Percentiles rank a stretch among this genome's conserved stretches.
phyloP scores from a whole-genome alignment of 345 rosid genomes.

The Salix udensis region DNA sequence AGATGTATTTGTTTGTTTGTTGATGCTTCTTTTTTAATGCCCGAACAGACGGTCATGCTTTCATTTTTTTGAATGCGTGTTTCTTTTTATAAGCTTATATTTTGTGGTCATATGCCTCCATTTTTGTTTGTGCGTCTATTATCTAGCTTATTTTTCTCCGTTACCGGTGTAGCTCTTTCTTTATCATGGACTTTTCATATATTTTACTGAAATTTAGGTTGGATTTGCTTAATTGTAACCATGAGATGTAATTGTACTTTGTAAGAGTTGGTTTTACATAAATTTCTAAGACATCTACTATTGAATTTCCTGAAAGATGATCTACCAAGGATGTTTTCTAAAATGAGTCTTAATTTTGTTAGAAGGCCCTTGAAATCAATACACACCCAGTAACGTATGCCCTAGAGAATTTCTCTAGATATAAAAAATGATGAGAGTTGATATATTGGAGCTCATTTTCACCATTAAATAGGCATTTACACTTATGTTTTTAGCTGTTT shows the following conservation, averaged over 20 bases:
- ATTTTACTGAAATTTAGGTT: neutral
- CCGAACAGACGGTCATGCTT: neutral
- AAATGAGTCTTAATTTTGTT: neutral
- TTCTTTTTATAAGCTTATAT: neutral
- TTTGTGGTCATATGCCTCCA: neutral
- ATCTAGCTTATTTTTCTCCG: neutral
- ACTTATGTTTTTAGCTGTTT: too few species aligned
- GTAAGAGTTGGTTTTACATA: constrained; percentile 10
- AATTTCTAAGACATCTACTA: neutral
- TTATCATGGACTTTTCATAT: too few species aligned
- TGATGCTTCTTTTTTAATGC: neutral
- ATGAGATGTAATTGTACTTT: constrained; percentile 4
- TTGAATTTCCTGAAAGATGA: neutral
- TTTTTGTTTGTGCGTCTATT: neutral
- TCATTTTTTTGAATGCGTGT: neutral
- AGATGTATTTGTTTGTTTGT: neutral
- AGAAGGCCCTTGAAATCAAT: neutral
- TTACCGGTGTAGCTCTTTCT: neutral
- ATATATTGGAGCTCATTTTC: too few species aligned
- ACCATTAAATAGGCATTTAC: too few species aligned
- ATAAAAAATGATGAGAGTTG: too few species aligned
- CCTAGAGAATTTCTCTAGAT: too few species aligned
- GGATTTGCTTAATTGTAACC: neutral
- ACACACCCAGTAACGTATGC: too few species aligned
- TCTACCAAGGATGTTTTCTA: neutral